A percentile compares a stretch with the other conserved stretches of the same genome.
phyloP scores from a whole-genome alignment of 2,329 filamentous ascomycete species.

The Sporothrix brunneoviolacea region DNA sequence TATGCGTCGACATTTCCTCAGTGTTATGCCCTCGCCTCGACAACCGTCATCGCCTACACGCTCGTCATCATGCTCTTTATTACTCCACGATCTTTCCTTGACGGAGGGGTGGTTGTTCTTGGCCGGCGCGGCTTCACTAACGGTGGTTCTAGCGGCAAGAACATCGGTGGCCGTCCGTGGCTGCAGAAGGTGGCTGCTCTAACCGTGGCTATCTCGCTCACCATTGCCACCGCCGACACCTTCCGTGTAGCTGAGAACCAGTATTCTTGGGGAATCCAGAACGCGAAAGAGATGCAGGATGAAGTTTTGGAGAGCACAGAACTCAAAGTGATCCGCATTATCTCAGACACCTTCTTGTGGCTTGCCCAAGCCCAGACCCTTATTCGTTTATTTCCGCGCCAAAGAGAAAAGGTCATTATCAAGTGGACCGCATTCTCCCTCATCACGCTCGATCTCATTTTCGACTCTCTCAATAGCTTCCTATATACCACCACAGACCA shows the following conservation, averaged over 20 bases:
- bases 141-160: conserved; percentile 70
- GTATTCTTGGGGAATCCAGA: conserved; percentile 72
- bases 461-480: conserved; percentile 89
- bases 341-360: conserved; percentile 96
- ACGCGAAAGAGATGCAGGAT: conserved; percentile 67
- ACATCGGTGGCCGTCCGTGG: conserved; percentile 87
- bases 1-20: conserved; percentile 91
- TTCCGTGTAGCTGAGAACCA: conserved; percentile 78
- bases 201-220: conserved; percentile 75
- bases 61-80: conserved; percentile 91
- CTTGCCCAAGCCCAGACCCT: conserved; percentile 94
- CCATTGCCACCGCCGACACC: conserved; percentile 87
- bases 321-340: conserved; percentile 82
- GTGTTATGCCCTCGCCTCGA: conserved; percentile 85
- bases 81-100: conserved; percentile 87
- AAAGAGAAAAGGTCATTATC: conserved; percentile 96
- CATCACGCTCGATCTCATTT: conserved; percentile 83
- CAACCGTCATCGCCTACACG: conserved; percentile 85
- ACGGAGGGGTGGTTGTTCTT: conserved; percentile 75
- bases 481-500: conserved; percentile 44
- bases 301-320: conserved; percentile 78
- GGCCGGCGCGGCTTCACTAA: conserved; percentile 79
- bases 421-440: conserved; percentile 97
- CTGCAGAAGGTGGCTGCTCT: conserved; percentile 76
- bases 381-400: conserved; percentile 89